Base-by-base conservation (phyloP, 805 yeast genomes). In the Saturnispora kantuleensis region DNA sequence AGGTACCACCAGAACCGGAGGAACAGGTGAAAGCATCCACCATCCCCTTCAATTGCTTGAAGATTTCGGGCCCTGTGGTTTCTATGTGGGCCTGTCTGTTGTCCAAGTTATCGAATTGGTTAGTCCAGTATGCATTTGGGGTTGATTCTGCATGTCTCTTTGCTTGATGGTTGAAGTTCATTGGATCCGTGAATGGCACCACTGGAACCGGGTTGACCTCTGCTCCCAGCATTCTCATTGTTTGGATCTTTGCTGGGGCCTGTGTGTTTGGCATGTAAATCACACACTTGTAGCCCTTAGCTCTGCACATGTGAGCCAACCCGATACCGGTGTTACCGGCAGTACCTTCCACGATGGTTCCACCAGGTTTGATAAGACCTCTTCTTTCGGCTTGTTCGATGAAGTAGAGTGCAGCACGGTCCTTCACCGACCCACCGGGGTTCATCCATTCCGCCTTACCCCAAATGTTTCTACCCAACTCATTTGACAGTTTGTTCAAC, bases 311-410 rank as follows among this genome's bases (percentile, higher is more conserved):
- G 56, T 74, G 80, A 5, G 96, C 96, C 45, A 87, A 68, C 1
- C 96, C 96, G 54, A 87, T 88, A 29, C 96, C 96, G 13, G 96
- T 87, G 65, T 87, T 87, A 37, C 96, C 96, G 3, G 96, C 96
- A n/a, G 96, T 86, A 11, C 96, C 95, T 63, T 87, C 96, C 21
- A 87, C 88, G 29, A 87, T 76, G 1, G 95, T 87, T 31, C 94
- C 95, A 15, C 94, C 94, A 4, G 87, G 75, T 49, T 67, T 61
- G 44, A 87, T 68, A 41, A 73, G 64, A 4, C 88, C 88, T 50
- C 69, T 70, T 34, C 62, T 59, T 59, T 88, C 96, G 28, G 96
- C 96, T 52, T 83, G 87, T 55, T 81, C 71, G 45, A 87, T 68
- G 48, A 87, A 70, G 57, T 68, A 86, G 34, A 83, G 67, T 0